These are phyloP conservation scores for Globisporangium nodosum DNA, from an alignment of 352 stramenopile genomes.

Conservation along the genomic window DNA sequence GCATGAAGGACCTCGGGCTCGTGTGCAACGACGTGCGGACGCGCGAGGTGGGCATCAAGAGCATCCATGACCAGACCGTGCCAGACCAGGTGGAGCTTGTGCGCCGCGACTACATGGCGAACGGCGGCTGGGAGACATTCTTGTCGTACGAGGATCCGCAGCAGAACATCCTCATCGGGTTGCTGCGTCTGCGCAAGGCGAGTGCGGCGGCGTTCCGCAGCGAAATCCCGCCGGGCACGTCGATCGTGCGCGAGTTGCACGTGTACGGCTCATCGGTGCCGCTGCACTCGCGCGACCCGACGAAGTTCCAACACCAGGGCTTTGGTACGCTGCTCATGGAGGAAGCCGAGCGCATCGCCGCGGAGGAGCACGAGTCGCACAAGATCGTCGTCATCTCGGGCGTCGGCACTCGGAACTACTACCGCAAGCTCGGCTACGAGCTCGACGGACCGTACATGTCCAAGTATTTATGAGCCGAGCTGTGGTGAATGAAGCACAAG, in stretches of 20 bases:
- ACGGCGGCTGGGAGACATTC: slow-evolving; percentile 97
- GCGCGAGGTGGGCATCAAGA: slow-evolving; percentile 95
- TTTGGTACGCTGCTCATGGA: slow-evolving; percentile 97
- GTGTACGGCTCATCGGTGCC: slow-evolving; percentile 97
- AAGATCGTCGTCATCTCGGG: slow-evolving; percentile 97
- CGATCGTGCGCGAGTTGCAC: slow-evolving; percentile 90
- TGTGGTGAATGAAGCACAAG: neutral
- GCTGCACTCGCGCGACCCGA: slow-evolving; percentile 91
- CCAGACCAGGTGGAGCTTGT: slow-evolving; percentile 96
- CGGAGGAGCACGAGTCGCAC: slow-evolving; percentile 91
- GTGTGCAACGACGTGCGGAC: slow-evolving; percentile 94
- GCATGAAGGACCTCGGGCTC: slow-evolving; percentile 91
- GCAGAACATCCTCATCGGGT: slow-evolving; percentile 95
- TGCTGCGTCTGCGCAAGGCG: slow-evolving; percentile 91
- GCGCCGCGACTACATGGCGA: slow-evolving; percentile 93
- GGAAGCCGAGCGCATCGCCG: slow-evolving; percentile 94
- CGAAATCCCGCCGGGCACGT: slow-evolving; percentile 64
- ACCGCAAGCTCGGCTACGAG: slow-evolving; percentile 96
- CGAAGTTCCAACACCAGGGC: slow-evolving; percentile 96
- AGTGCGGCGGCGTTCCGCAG: slow-evolving; percentile 75
- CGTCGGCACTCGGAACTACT: slow-evolving; percentile 96
- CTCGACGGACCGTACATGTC: slow-evolving; percentile 97
- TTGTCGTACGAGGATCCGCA: slow-evolving; percentile 94
- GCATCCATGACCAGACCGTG: slow-evolving; percentile 92
- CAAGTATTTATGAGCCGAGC: slow-evolving; percentile 68